Percentiles rank a stretch among this genome's conserved stretches.
Conservation (phyloP, 2,329 filamentous ascomycete genomes). For the Trichoderma sp. region DNA sequence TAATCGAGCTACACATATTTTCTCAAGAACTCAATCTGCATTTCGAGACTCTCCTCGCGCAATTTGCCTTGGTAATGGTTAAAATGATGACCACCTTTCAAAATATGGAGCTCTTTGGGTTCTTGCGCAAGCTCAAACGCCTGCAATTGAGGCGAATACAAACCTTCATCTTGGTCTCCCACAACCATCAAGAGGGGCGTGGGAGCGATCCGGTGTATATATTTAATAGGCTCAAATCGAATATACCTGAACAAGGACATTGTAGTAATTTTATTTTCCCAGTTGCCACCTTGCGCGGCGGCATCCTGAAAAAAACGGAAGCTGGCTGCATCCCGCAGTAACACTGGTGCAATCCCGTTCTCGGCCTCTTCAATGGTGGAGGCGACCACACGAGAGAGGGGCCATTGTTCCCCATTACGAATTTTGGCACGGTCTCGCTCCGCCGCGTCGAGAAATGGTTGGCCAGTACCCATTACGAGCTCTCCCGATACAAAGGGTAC, state of each 20-base stretch:
- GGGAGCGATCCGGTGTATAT: conserved; percentile 21
- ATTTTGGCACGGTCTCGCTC: conserved; percentile 11
- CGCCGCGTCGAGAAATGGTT: background rate
- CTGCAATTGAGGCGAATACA: conserved; percentile 13
- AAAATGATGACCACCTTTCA: conserved; percentile 14
- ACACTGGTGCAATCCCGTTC: background rate
- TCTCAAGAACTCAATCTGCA: conserved; percentile 3
- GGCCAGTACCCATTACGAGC: background rate
- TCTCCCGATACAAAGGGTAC: conserved; percentile 22
- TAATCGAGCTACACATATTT: background rate
- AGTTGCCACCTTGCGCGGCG: background rate
- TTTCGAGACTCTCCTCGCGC: background rate
- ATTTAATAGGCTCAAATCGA: conserved; percentile 14
- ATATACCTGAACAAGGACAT: conserved; percentile 1
- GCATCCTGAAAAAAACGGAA: background rate
- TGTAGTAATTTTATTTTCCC: conserved; percentile 19
- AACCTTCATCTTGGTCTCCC: conserved; percentile 7
- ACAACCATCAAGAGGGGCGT: conserved; percentile 22
- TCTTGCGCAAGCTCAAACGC: conserved; percentile 19
- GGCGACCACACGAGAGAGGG: background rate
- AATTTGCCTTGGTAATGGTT: conserved; percentile 14
- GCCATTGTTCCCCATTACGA: background rate
- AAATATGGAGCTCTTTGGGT: conserved; percentile 18
- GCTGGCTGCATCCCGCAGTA: conserved; percentile 6
- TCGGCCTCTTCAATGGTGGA: conserved; percentile 8